These are phyloP conservation scores for Pueraria montana DNA, from an alignment of 306 rosid species.

Conservation along the genomic window DNA sequence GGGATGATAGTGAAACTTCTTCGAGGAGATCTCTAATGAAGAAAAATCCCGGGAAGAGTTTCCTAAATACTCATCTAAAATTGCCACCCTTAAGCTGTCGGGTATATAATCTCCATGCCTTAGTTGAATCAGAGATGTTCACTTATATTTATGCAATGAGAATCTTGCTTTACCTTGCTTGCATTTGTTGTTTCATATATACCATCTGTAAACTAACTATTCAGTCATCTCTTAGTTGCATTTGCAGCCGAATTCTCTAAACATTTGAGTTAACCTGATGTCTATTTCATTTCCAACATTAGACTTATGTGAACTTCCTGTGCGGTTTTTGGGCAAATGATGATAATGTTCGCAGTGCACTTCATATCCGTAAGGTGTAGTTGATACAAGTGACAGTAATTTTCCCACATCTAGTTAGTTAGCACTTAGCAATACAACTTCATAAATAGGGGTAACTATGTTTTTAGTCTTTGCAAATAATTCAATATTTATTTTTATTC, in stretches of 20 bases:
- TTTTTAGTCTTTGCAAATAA: too few species aligned
- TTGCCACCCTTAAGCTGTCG: slow-evolving; percentile 52
- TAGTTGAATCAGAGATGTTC: neutral
- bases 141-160: neutral
- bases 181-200: too few species aligned
- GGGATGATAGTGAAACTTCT: neutral
- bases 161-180: neutral
- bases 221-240: too few species aligned
- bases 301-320: slow-evolving; percentile 53
- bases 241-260: neutral
- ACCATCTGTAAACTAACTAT: too few species aligned
- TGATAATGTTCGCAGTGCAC: slow-evolving; percentile 63
- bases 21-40: slow-evolving; percentile 48
- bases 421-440: too few species aligned
- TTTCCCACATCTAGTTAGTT: neutral
- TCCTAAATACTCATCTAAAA: slow-evolving; percentile 20
- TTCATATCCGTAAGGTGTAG: slow-evolving; percentile 67
- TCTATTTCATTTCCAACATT: neutral
- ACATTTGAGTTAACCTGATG: neutral
- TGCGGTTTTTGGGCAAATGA: slow-evolving; percentile 66
- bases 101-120: slow-evolving; percentile 41
- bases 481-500: too few species aligned
- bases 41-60: neutral
- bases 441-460: too few species aligned
- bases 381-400: neutral